phyloP scores from a whole-genome alignment of 495 filamentous ascomycete genomes.

The Ramalina intermedia region DNA sequence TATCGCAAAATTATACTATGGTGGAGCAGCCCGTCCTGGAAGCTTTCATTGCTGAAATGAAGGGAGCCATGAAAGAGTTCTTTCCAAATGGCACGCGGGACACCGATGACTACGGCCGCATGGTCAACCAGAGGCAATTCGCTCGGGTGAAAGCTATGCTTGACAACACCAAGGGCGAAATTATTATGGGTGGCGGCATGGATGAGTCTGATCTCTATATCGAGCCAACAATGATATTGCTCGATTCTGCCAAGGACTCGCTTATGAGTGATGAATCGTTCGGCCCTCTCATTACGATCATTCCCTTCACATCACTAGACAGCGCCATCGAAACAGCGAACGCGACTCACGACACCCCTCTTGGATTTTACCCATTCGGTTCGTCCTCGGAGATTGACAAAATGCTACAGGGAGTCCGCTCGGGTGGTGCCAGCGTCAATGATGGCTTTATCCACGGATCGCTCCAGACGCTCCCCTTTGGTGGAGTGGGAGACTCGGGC shows the following conservation, averaged over 20 bases:
- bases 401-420: slow-evolving; percentile 51
- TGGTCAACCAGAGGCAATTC: slow-evolving; percentile 67
- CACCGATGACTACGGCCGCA: slow-evolving; percentile 60
- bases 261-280: slow-evolving; percentile 74
- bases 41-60: slow-evolving; percentile 60
- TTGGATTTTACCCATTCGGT: slow-evolving; percentile 76
- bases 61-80: slow-evolving; percentile 58
- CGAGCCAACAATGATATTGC: slow-evolving; percentile 69
- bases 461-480: slow-evolving; percentile 68
- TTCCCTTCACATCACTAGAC: slow-evolving; percentile 60
- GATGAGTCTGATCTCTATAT: slow-evolving; percentile 70
- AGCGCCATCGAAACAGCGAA: slow-evolving; percentile 69
- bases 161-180: slow-evolving; percentile 65
- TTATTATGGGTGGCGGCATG: slow-evolving; percentile 69
- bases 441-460: slow-evolving; percentile 68
- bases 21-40: slow-evolving; percentile 60
- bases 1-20: slow-evolving; percentile 78
- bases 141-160: slow-evolving; percentile 79
- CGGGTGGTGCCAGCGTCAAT: slow-evolving; percentile 69
- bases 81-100: slow-evolving; percentile 67
- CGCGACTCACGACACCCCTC: slow-evolving; percentile 59
- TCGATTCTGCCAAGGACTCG: slow-evolving; percentile 60
- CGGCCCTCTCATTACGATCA: slow-evolving; percentile 71
- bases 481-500: slow-evolving; percentile 79
- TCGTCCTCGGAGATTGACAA: slow-evolving; percentile 56